phyloP scores from a whole-genome alignment of 2,329 filamentous ascomycete genomes.

The Talaromyces sp. region DNA sequence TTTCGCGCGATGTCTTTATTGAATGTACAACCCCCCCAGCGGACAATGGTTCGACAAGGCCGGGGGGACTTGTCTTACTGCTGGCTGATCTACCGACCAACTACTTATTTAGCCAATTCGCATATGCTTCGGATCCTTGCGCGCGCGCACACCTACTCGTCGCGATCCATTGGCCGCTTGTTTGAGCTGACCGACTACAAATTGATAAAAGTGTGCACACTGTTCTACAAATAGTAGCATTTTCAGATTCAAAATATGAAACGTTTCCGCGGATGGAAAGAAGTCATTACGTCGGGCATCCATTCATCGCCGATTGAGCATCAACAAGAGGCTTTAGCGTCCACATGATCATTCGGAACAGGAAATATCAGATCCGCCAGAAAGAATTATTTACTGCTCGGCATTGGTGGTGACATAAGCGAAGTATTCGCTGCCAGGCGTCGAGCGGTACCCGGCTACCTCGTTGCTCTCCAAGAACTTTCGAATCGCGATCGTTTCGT shows the following conservation, averaged over 20 bases:
- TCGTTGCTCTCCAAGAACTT: not conserved
- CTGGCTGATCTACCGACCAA: not conserved
- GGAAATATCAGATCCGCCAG: not conserved
- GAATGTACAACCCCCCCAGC: not conserved
- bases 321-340: not conserved
- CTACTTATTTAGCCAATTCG: not conserved
- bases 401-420: constrained; percentile 8
- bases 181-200: not conserved
- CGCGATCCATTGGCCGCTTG: not conserved
- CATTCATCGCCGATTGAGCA: not conserved
- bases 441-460: not conserved
- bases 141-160: not conserved
- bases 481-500: constrained; percentile 18
- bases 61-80: not conserved
- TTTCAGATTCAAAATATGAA: not conserved
- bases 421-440: not conserved
- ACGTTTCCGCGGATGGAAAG: not conserved
- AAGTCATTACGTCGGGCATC: not conserved
- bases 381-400: not conserved
- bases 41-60: not conserved
- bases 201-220: not conserved
- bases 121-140: not conserved
- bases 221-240: not conserved
- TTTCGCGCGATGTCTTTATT: not conserved
- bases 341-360: not conserved